Evolutionary conservation across 2,329 filamentous ascomycete species (phyloP), one percentile per base, ranked within the genome.

Genomic region (Verticillium tricorpus): DNA sequence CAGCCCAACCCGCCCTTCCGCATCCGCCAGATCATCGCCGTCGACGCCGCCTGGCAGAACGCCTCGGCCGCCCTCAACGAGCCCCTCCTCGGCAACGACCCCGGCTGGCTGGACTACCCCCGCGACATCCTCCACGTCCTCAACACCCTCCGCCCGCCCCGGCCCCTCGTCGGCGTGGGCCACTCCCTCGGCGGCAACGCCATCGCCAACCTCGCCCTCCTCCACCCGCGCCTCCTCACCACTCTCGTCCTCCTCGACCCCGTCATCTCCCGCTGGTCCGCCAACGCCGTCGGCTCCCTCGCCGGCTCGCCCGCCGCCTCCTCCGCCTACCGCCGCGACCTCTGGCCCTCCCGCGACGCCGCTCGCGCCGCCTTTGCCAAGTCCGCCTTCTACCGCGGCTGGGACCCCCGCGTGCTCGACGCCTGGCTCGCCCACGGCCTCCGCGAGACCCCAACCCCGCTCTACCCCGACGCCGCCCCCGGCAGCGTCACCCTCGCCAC

Each of bases 121-220:
- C 87, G 93, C 56, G 94, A 98, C 74, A 85, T 97, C 4, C 82
- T 95, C 19, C 87, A 94, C 71, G 85, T 97, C 76, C 84, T 95
- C 77, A 97, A 97, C 75, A 82, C 86, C 60, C 94, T 97, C 76
- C 90, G 92, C 52, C 78, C 82, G 84, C 89, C 91, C 14, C 89
- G 90, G 1, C 94, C 94, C 1, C 80, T 97, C 22, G 77, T 97
- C 65, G 93, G 91, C 61, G 76, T 98, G 32, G 94, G 92, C 17
- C 94, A 98, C 77, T 96, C 92, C 68, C 93, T 96, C 80, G 94
- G 94, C 67, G 93, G 84, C 66, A 86, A 85, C 71, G 85, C 90
- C 62, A 82, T 97, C 60, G 81, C 85, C 60, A 87, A 92, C 67
- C 80, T 94, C 17, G 80, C 91, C 5, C 78, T 94, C 12, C 83